Conservation (phyloP, 768 basidiomycete species). For the Arthromyces matolae region DNA sequence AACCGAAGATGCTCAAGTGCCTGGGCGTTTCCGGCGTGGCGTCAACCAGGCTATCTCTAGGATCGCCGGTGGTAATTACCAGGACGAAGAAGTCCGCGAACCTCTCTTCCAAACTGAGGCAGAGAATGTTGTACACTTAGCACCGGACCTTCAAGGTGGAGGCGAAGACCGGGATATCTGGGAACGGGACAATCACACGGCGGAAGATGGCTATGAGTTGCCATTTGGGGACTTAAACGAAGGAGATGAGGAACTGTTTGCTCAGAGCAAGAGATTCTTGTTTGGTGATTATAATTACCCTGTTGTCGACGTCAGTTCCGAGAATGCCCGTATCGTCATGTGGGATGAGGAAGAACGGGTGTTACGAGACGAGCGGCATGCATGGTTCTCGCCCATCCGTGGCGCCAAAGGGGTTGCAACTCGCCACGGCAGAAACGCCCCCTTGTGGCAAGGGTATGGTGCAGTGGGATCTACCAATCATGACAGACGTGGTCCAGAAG, state of each 20-base stretch:
- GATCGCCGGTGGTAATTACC: conserved; percentile 39
- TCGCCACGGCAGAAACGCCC: conserved; percentile 33
- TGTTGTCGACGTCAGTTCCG: conserved; percentile 81
- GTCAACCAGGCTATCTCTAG: conserved; percentile 39
- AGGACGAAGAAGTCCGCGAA: conserved; percentile 58
- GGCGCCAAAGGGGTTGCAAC: conserved; percentile 41
- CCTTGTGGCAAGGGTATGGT: conserved; percentile 56
- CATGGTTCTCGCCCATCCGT: conserved; percentile 63
- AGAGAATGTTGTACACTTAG: conserved; percentile 61
- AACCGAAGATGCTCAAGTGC: conserved; percentile 33
- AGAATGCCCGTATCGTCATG: conserved; percentile 57
- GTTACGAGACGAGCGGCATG: conserved; percentile 67
- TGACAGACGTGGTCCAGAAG: conserved; percentile 4
- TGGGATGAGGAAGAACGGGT: conserved; percentile 89
- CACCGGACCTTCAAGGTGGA: conserved; percentile 46
- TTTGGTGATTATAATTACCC: conserved; percentile 94
- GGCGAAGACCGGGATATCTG: conserved; percentile 41
- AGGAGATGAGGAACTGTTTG: conserved; percentile 73
- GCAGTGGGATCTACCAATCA: conserved; percentile 38
- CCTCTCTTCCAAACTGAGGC: conserved; percentile 68
- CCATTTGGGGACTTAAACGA: conserved; percentile 69
- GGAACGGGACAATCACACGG: conserved; percentile 21
- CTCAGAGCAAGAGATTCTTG: conserved; percentile 70
- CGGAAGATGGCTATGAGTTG: conserved; percentile 49
- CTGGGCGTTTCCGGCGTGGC: conserved; percentile 37